Percentiles rank a stretch among this genome's conserved stretches.
Evolutionary conservation across 2,329 filamentous ascomycete species (phyloP).

Genomic region (Lasiodiplodia sp.): DNA sequence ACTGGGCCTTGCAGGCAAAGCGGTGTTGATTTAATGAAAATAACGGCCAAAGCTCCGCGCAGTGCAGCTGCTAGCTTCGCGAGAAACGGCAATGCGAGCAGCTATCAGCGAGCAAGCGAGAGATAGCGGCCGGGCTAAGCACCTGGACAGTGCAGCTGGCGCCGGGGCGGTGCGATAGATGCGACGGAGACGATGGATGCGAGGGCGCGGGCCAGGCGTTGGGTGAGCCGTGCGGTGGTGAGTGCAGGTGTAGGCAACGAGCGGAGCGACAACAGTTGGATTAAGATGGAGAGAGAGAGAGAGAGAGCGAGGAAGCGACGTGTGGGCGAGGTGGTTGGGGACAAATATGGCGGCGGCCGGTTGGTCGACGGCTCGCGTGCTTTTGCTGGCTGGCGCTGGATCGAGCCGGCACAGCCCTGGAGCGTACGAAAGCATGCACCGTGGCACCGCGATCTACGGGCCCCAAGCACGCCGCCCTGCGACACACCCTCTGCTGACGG

Average conservation of each 20-base stretch:
- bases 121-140: constrained; percentile 25
- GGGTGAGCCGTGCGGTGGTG: background rate
- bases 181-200: constrained; percentile 1
- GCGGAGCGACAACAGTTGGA: background rate
- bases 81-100: constrained; percentile 21
- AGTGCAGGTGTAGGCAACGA: constrained; percentile 11
- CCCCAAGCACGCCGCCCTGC: constrained; percentile 12
- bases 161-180: constrained; percentile 12
- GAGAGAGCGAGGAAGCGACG: background rate
- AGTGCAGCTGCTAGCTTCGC: constrained; percentile 1
- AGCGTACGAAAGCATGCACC: constrained; percentile 16
- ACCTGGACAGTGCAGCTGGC: constrained; percentile 25
- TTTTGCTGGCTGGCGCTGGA: constrained; percentile 17
- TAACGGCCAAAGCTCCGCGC: constrained; percentile 25
- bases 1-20: constrained; percentile 8
- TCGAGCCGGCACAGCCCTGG: constrained; percentile 22
- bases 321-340: constrained; percentile 19
- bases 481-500: constrained; percentile 22
- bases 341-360: constrained; percentile 26
- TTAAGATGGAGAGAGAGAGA: background rate
- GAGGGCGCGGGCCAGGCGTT: background rate
- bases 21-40: constrained; percentile 25
- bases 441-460: constrained; percentile 9
- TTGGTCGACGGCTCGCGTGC: constrained; percentile 21
- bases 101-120: constrained; percentile 26